These are phyloP conservation scores for Mentha longifolia DNA, from an alignment of 257 asterid genomes.

Conservation along the genomic window DNA sequence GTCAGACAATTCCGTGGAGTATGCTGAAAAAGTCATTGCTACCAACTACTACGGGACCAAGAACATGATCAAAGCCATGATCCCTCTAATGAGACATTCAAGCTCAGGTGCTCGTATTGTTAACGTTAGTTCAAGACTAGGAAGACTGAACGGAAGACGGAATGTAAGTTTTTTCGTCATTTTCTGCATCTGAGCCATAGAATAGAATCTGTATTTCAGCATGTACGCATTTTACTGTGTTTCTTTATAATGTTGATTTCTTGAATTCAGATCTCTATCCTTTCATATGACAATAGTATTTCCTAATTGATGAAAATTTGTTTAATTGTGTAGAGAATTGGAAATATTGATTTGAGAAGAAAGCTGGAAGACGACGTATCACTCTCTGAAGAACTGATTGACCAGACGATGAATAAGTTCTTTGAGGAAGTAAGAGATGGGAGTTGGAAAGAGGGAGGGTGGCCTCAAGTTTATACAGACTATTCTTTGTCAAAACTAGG, in stretches of 20 bases:
- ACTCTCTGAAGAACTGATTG: constrained; percentile 74
- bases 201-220: no score
- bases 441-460: constrained; percentile 74
- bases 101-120: constrained; percentile 78
- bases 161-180: constrained; percentile 51
- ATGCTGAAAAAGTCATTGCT: constrained; percentile 65
- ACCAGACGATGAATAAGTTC: constrained; percentile 53
- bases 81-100: constrained; percentile 74
- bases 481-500: constrained; percentile 89
- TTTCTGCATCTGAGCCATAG: neutral
- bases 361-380: constrained; percentile 60
- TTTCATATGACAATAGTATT: constrained; percentile 1
- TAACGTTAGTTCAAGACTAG: constrained; percentile 79
- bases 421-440: constrained; percentile 75
- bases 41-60: constrained; percentile 91
- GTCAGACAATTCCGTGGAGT: constrained; percentile 72
- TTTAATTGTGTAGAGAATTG: constrained; percentile 59
- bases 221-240: no score
- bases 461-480: constrained; percentile 91
- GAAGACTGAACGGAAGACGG: constrained; percentile 82
- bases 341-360: constrained; percentile 59
- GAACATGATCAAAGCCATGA: constrained; percentile 56
- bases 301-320: constrained; percentile 4
- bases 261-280: neutral
- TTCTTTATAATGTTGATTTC: no score